phyloP scores from a whole-genome alignment of 2,329 filamentous ascomycete genomes.

The Didymella glomerata region DNA sequence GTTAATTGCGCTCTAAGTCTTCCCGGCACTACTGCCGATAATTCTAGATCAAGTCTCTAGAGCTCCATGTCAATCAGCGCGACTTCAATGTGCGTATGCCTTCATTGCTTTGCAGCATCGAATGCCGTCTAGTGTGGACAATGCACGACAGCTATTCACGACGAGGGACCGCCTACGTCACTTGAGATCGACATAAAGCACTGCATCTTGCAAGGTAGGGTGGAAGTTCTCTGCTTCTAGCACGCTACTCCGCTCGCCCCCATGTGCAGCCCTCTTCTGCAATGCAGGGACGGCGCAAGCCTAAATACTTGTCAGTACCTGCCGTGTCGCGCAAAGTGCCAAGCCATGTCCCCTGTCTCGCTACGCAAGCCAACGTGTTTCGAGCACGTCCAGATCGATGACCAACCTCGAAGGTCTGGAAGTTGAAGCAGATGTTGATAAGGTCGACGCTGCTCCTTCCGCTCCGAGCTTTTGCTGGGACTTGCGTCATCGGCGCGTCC shows the following conservation, averaged over 20 bases:
- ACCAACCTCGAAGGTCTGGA: constrained; percentile 15
- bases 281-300: not conserved
- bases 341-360: not conserved
- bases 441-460: constrained; percentile 14
- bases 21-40: not conserved
- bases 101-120: not conserved
- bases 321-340: not conserved
- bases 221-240: not conserved
- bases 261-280: not conserved
- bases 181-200: not conserved
- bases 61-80: not conserved
- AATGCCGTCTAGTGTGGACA: not conserved
- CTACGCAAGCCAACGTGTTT: not conserved
- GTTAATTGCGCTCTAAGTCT: not conserved
- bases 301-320: not conserved
- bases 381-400: constrained; percentile 5
- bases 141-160: not conserved
- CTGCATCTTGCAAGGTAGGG: not conserved
- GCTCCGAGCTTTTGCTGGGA: constrained; percentile 5
- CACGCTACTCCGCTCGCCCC: not conserved
- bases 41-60: not conserved
- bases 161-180: not conserved
- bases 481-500: constrained; percentile 5
- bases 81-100: not conserved
- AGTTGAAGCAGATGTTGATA: constrained; percentile 14